These are phyloP conservation scores for Cercis canadensis DNA, from an alignment of 306 rosid species.

Conservation along the genomic window DNA sequence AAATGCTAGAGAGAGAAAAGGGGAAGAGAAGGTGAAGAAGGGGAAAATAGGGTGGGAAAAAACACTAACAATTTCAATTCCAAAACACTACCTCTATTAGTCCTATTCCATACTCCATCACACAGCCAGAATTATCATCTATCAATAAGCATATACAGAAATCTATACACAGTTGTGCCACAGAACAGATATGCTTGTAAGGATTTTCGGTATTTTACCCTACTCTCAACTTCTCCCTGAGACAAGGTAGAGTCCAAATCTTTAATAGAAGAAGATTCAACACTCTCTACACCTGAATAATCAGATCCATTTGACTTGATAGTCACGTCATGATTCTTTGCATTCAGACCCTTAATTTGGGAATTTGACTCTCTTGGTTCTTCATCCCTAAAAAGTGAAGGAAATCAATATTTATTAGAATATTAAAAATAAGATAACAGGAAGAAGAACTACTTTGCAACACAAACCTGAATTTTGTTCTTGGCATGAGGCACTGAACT, in stretches of 20 bases:
- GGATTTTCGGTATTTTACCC: conserved; percentile 43
- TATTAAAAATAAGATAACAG: conserved; percentile 12
- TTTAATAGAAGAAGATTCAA: conserved; percentile 49
- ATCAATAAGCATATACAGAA: conserved; percentile 8
- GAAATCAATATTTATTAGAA: conserved; percentile 28
- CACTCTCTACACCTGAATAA: conserved; percentile 45
- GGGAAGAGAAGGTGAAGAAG: no score
- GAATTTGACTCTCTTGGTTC: conserved; percentile 44
- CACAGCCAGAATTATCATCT: conserved; percentile 22
- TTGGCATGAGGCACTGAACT: conserved; percentile 57
- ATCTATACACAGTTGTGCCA: conserved; percentile 26
- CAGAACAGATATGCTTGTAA: conserved; percentile 22
- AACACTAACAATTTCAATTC: no score
- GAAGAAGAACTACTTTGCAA: conserved; percentile 17
- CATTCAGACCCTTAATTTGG: conserved; percentile 36
- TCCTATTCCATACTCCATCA: neutral
- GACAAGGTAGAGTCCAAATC: conserved; percentile 44
- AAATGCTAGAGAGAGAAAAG: no score
- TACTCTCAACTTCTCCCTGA: conserved; percentile 45
- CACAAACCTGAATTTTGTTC: conserved; percentile 52
- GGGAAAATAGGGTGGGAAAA: no score
- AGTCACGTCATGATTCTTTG: conserved; percentile 39
- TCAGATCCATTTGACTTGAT: conserved; percentile 52
- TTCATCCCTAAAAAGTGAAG: conserved; percentile 43
- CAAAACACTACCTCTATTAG: no score